Percentiles rank a stretch among this genome's conserved stretches.
These are phyloP conservation scores for Ophiostoma quercus DNA, from an alignment of 2,329 filamentous ascomycete species.

Conservation along the genomic window DNA sequence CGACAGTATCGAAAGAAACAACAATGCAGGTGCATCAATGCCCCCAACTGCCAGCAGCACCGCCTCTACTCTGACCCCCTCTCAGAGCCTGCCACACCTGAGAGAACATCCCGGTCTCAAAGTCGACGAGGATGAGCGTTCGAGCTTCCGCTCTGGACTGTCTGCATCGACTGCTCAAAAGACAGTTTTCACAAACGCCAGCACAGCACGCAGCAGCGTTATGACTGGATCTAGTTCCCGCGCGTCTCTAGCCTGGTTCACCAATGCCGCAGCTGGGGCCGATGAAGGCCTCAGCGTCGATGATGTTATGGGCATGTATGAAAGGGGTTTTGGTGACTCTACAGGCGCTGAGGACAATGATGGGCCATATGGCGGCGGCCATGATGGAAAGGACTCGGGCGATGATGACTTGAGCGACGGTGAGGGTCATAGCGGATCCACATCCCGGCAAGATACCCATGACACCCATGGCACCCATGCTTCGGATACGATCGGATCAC, in stretches of 20 bases:
- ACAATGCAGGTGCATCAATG: neutral
- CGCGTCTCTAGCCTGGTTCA: slow-evolving; percentile 50
- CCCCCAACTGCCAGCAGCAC: neutral
- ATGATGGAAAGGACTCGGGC: slow-evolving; percentile 33
- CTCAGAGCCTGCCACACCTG: slow-evolving; percentile 17
- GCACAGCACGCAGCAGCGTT: slow-evolving; percentile 80
- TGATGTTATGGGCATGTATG: slow-evolving; percentile 67
- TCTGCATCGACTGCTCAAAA: slow-evolving; percentile 55
- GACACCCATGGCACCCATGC: slow-evolving; percentile 31
- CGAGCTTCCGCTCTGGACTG: slow-evolving; percentile 53
- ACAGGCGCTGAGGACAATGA: slow-evolving; percentile 42
- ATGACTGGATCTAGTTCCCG: slow-evolving; percentile 73
- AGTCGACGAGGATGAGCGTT: slow-evolving; percentile 48
- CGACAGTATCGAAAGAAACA: slow-evolving; percentile 36
- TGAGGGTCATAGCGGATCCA: slow-evolving; percentile 24
- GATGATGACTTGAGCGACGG: slow-evolving; percentile 32
- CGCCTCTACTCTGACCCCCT: slow-evolving; percentile 24
- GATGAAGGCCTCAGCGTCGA: slow-evolving; percentile 58
- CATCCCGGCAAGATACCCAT: slow-evolving; percentile 29
- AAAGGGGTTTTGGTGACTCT: slow-evolving; percentile 55
- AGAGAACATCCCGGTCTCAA: slow-evolving; percentile 42
- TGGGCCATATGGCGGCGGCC: slow-evolving; percentile 29
- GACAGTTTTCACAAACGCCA: slow-evolving; percentile 39
- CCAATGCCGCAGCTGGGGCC: slow-evolving; percentile 35
- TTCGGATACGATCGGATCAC: slow-evolving; percentile 33